A percentile compares a stretch with the other conserved stretches of the same genome.
These are phyloP conservation scores for Helicostylum pulchrum DNA, from an alignment of 192 early-diverging fungal species.

Conservation along the genomic window DNA sequence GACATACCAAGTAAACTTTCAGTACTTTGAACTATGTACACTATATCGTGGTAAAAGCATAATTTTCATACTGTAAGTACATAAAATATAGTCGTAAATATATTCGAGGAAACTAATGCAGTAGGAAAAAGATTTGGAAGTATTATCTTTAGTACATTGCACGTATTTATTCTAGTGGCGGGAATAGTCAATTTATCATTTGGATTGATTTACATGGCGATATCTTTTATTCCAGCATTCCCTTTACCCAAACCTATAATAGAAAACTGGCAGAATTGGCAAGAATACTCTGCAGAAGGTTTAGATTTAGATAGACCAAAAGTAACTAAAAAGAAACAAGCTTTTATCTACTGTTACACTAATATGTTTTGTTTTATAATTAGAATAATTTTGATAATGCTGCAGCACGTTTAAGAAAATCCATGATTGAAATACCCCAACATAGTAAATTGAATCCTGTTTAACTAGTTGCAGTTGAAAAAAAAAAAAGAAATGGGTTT, in stretches of 20 bases:
- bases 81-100: too few relatives aligned
- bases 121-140: conserved; percentile 45
- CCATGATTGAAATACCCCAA: too few relatives aligned
- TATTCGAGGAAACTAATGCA: background rate
- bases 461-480: too few relatives aligned
- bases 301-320: conserved; percentile 20
- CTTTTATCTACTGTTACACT: background rate
- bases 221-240: conserved; percentile 34
- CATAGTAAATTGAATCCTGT: too few relatives aligned
- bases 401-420: background rate
- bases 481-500: too few relatives aligned
- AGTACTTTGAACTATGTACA: conserved; percentile 46
- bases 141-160: conserved; percentile 42
- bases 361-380: background rate
- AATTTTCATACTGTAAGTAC: conserved; percentile 47
- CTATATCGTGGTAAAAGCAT: conserved; percentile 54
- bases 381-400: background rate
- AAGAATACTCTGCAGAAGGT: conserved; percentile 34
- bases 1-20: conserved; percentile 17
- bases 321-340: conserved; percentile 2
- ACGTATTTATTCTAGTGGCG: conserved; percentile 43
- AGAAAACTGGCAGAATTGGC: conserved; percentile 36
- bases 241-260: conserved; percentile 19
- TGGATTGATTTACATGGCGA: conserved; percentile 48
- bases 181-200: conserved; percentile 44